Evolutionary conservation across 176 grass and related monocot genomes (phyloP), one percentile per base, ranked within the genome.

Genomic region (Bromus sterilis): DNA sequence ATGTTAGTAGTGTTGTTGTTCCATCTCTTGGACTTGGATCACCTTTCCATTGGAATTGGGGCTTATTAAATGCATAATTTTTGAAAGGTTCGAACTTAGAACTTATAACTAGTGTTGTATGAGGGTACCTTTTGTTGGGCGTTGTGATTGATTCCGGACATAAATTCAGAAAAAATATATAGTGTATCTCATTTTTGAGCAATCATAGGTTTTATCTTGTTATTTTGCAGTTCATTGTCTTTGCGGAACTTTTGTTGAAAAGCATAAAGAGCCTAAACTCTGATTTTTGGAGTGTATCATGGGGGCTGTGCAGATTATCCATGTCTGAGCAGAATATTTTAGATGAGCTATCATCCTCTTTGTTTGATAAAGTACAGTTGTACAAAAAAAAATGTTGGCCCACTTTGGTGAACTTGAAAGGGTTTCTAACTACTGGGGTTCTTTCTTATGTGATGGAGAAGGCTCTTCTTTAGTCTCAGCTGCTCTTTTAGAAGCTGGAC

Each of bases 331-430:
- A 62, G 59, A 62, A 62, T 29, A 62, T 62, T 31, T 32, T 62
- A 1, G 59, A 31, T 16, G 59, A 62, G 59, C 59, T 62, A 29
- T 62, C 59, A 2, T 62, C 59, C 13, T 62, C 59, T 18, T 16
- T 62, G 59, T 32, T 62, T 62, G 59, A 62, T 62, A 25, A 32
- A 31, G 59, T 62, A 9, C 59, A 62, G 8, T 25, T 62, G 14
- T 32, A 62, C 59, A 62, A 62, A 7, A 62, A 31, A 62, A 62
- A 16, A 62, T 62, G 28, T 31, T 63, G 29, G 33, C 14, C 14
- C 60, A 63, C 15, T 63, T 63, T 32, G 60, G 29, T 63, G 60
- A 63, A 4, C 80, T 87, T 56, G 74, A 90, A 86, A 80, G 89
- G 65, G 85, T 97, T 81, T 79, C 76, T 57, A 65, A 29, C 29